Conservation (phyloP, 106 monocot species). For the Platanthera zijinensis region DNA sequence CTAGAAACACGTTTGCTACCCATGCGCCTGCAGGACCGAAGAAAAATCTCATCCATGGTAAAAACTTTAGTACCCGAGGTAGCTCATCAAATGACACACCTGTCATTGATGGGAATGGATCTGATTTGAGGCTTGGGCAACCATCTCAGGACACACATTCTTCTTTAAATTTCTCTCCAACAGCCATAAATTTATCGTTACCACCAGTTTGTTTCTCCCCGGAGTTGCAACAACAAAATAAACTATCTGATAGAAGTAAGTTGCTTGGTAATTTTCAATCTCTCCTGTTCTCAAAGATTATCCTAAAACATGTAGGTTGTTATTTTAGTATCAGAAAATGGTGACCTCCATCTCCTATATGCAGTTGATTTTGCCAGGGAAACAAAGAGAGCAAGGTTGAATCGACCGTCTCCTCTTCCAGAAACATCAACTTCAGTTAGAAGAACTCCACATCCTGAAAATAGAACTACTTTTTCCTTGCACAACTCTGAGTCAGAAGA, state of each 20-base stretch:
- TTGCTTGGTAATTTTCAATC: slow-evolving; percentile 3
- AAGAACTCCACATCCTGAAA: slow-evolving; percentile 9
- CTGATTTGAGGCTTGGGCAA: slow-evolving; percentile 81
- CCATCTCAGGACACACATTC: slow-evolving; percentile 40
- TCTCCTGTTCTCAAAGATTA: not conserved
- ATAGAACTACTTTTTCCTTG: slow-evolving; percentile 8
- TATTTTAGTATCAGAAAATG: not conserved
- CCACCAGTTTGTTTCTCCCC: slow-evolving; percentile 12
- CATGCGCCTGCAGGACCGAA: slow-evolving; percentile 10
- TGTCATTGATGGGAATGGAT: slow-evolving; percentile 6
- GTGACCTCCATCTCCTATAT: slow-evolving; percentile 15
- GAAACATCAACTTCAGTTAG: slow-evolving; percentile 14
- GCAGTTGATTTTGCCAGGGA: slow-evolving; percentile 29
- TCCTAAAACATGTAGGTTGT: not conserved
- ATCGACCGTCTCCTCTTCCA: slow-evolving; percentile 7
- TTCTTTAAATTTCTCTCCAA: slow-evolving; percentile 17
- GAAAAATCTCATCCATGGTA: slow-evolving; percentile 12
- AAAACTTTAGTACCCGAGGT: slow-evolving; percentile 4
- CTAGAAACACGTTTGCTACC: slow-evolving; percentile 12
- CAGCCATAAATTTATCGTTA: slow-evolving; percentile 13
- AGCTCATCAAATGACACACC: slow-evolving; percentile 13
- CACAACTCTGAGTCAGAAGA: slow-evolving; percentile 18
- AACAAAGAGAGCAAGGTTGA: slow-evolving; percentile 16
- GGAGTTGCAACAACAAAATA: slow-evolving; percentile 17
- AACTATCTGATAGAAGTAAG: slow-evolving; percentile 26